A percentile compares a stretch with the other conserved stretches of the same genome.
Evolutionary conservation across 2,329 filamentous ascomycete genomes (phyloP).

Genomic region (Aquanectria penicillioides): DNA sequence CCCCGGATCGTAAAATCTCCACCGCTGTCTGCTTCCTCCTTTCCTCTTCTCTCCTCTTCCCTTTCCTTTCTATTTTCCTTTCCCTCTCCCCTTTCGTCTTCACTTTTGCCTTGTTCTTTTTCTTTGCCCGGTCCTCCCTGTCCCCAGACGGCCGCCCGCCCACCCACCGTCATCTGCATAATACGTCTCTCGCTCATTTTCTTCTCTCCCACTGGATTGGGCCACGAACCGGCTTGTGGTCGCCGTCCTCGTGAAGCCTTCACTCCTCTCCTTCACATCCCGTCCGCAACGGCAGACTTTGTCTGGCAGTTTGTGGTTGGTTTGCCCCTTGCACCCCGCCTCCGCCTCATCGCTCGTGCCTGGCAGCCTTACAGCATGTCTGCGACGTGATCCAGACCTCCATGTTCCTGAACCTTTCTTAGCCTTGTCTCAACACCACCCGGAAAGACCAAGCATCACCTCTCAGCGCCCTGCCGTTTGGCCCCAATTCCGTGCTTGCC

Average conservation of each 20-base stretch:
- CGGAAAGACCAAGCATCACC: conserved; percentile 20
- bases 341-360: conserved; percentile 22
- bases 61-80: too few relatives aligned
- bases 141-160: background rate
- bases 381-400: conserved; percentile 37
- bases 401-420: conserved; percentile 30
- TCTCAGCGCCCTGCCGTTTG: background rate
- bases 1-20: too few relatives aligned
- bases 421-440: conserved; percentile 35
- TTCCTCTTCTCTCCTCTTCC: background rate
- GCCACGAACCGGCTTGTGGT: conserved; percentile 8
- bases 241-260: conserved; percentile 6
- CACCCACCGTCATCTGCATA: background rate
- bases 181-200: background rate
- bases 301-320: conserved; percentile 7
- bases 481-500: background rate
- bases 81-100: too few relatives aligned
- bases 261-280: conserved; percentile 14
- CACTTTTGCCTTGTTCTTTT: too few relatives aligned
- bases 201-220: background rate
- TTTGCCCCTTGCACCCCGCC: conserved; percentile 6
- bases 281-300: background rate
- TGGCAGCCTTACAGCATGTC: conserved; percentile 36
- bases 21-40: background rate
- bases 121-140: background rate